Conservation (phyloP, 2,329 filamentous ascomycete genomes). For the Talaromyces marneffei region DNA sequence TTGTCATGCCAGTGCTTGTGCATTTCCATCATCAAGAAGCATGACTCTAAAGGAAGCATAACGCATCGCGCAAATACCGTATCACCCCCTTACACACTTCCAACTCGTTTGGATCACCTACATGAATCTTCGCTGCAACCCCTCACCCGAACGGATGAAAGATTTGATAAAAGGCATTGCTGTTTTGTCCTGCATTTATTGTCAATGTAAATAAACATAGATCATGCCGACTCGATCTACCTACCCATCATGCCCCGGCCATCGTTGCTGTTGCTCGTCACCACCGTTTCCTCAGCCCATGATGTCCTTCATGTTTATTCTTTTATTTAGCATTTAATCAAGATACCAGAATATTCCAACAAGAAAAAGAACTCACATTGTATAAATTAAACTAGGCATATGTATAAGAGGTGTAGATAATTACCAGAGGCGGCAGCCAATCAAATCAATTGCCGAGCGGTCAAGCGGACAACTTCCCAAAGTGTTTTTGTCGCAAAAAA, state of each 20-base stretch:
- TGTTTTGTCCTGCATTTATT: background rate
- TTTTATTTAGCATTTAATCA: background rate
- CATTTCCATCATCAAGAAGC: background rate
- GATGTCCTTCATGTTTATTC: background rate
- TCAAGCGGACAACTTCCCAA: conserved; percentile 5
- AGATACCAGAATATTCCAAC: background rate
- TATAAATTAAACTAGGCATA: background rate
- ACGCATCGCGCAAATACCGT: background rate
- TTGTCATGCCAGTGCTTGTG: no score
- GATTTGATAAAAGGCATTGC: background rate
- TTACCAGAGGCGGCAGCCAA: background rate
- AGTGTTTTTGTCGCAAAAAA: conserved; percentile 9
- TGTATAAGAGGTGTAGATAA: background rate
- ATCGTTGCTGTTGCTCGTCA: background rate
- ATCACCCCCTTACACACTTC: background rate
- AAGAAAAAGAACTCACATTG: background rate
- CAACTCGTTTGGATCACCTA: background rate
- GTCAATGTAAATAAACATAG: conserved; percentile 3
- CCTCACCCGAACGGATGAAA: background rate
- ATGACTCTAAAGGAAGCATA: background rate
- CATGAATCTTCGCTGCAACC: background rate
- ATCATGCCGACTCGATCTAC: background rate
- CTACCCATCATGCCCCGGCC: background rate
- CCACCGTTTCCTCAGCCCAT: background rate
- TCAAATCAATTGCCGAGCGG: conserved; percentile 12